Evolutionary conservation across 106 monocot genomes (phyloP), one percentile per base, ranked within the genome.

Genomic region (Dendrobium catenatum): DNA sequence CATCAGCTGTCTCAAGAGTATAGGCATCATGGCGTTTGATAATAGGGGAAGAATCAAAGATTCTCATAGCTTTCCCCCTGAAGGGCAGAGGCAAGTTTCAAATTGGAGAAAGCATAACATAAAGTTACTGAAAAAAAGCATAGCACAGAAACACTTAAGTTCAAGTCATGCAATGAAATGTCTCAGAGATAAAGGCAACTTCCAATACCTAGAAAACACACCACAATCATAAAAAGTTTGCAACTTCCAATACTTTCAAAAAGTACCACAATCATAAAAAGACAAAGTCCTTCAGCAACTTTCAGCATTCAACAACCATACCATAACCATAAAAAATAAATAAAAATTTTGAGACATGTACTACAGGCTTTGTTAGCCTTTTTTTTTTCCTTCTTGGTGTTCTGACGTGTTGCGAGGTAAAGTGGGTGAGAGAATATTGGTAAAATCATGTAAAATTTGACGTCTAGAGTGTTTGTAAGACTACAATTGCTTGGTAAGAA

Each of bases 1-100:
- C 80, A 73, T 80, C 80, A 31, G 49, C 72, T 19, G 80, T 73
- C 72, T 80, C 72, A 42, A 80, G 29, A 18, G 80, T 80, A 20
- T 33, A 80, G 4, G 72, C 80, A 51, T 80, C 72, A 19, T 51
- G 19, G 3, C 80, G 80, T 72, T 31, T 73, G 9, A 55, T 49
- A n/a, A 80, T 80, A 6, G 80, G 72, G 37, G 80, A 61, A 51
- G 80, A 80, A 33, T 49, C 67, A 54, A 80, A 80, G 20, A 54
- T 6, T 80, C 80, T 80, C 49, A 41, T 79, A 15, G 54, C 79
- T 40, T 79, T 41, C n/a, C 55, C 68, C 20, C 80, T 80, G 68
- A 74, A 74, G 16, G 17, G 44, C 2, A 74, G 42, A 74, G 0
- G 19, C 15, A 33, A 13, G 41, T 74, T 74, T 74, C 43, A 74